Base-by-base conservation (phyloP, 1,139 yeast genomes). In the Taphrina confusa region DNA sequence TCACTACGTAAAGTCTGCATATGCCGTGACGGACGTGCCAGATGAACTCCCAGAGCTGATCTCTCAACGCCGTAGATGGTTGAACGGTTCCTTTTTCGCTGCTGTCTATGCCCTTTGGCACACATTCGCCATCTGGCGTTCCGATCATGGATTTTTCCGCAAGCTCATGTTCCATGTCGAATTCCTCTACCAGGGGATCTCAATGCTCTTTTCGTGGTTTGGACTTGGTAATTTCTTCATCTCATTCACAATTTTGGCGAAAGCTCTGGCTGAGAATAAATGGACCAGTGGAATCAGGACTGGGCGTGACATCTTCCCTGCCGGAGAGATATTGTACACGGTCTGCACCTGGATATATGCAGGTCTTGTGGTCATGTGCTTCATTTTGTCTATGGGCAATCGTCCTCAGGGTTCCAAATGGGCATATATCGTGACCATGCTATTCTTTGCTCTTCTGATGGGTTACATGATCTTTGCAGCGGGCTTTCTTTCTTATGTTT, bases 391-490 rank as follows among this genome's bases (percentile, higher is more conserved):
- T 54, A 85, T 92, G 73, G 98, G 98, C 70, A 92, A 92, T 71
- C 85, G 91, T 62, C 98, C 98, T 1, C 85, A 84, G 68, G 97
- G 97, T 40, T 89, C 97, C 0, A 88, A 87, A 65, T 78, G 77
- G 67, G 87, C 89, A 68, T 92, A 92, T 71, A 74, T 87, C 63
- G 81, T 85, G n/a, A 88, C 91, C 68, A 95, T 88, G 60, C 73
- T 83, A 58, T 90, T 92, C 77, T 92, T 91, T 76, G 96, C 97
- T 0, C 78, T 90, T 11, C 76, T 92, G 68, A 92, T 92, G 97
- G 84, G 82, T 0, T 92, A 92, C 70, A 87, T 92, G 84, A 80
- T 91, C 46, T 89, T 91, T 74, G 92, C 97, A 12, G 91, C 96
- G 12, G 78, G 91, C 3, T 61, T 61, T 47, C 34, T 61, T 16